Base-by-base conservation (phyloP, 371 early-diverging fungal species). In the Zychaea mexicana region DNA sequence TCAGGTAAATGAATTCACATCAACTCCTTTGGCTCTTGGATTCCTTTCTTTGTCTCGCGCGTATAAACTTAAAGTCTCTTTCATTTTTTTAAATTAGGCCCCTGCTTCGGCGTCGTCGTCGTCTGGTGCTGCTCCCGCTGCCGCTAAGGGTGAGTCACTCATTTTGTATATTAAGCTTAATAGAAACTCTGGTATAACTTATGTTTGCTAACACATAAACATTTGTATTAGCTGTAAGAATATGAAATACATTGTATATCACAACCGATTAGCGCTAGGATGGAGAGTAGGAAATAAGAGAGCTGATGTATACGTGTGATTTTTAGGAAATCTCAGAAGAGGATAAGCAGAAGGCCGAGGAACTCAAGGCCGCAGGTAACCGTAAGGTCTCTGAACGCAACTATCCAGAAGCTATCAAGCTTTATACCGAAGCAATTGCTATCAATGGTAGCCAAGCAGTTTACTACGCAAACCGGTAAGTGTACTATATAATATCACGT, bases 391-490 rank as follows among this genome's bases (percentile, higher is more conserved):
- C 87, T 38, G 88, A 90, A 55, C 90, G 90, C 67, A 86, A 96
- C 52, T 96, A 90, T 63, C 80, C 84, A 6, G 90, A 91, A 74
- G 98, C 98, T 52, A 91, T 96, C 68, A 84, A 83, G 42, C 82
- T 92, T 36, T 98, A 97, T 76, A 87, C 93, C 36, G 86, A 93
- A 74, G 98, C 98, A 45, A 97, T 98, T 69, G 89, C 77, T 31
- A 76, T 96, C 47, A 90, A 95, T 72, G 68, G 74, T 15, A 78
- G 70, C 58, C 96, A 95, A 66, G 96, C 98, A 26, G 94, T 98
- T 15, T 98, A 94, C 82, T 97, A 90, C 71, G 90, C 94, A 27
- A 98, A 98, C 89, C 87, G 98, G 93, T 93, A 84, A 58, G 57
- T 21, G 45, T 0, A 15, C 26, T 31, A 30, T 32, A 3, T 26